Conservation (phyloP, 164 flowering plant genomes). For the Aristolochia fimbriata region DNA sequence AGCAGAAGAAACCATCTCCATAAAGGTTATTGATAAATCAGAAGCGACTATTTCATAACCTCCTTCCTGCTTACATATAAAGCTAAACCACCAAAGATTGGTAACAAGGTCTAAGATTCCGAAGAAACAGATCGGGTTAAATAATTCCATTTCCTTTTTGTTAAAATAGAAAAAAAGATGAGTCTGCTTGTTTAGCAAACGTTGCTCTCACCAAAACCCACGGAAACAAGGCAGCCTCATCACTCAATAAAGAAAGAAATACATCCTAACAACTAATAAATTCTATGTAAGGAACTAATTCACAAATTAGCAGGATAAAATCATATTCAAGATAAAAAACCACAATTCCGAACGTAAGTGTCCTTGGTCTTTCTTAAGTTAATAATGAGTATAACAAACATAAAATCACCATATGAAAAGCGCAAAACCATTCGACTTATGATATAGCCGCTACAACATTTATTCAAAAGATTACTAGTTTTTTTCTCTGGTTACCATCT, state of each 20-base stretch:
- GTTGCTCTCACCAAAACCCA: no score
- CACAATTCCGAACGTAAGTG: background rate
- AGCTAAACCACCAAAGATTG: no score
- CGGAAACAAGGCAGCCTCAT: background rate
- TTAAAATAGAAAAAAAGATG: no score
- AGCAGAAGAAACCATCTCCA: no score
- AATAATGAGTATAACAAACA: background rate
- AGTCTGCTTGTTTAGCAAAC: no score
- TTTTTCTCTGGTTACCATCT: background rate
- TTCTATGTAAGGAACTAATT: background rate
- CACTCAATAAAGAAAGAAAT: background rate
- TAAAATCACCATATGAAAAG: background rate
- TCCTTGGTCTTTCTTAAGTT: background rate
- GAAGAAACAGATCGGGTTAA: no score
- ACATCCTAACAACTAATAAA: background rate
- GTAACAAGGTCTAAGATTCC: no score
- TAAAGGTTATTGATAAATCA: no score
- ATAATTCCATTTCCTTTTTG: no score
- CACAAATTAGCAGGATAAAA: background rate
- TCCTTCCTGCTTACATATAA: no score
- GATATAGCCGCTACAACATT: background rate
- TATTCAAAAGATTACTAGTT: background rate
- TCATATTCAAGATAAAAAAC: background rate
- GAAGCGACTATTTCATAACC: no score
- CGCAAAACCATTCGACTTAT: background rate